Evolutionary conservation across 345 rosid genomes (phyloP), one percentile per base, ranked within the genome.

Genomic region (Triadica sebifera): DNA sequence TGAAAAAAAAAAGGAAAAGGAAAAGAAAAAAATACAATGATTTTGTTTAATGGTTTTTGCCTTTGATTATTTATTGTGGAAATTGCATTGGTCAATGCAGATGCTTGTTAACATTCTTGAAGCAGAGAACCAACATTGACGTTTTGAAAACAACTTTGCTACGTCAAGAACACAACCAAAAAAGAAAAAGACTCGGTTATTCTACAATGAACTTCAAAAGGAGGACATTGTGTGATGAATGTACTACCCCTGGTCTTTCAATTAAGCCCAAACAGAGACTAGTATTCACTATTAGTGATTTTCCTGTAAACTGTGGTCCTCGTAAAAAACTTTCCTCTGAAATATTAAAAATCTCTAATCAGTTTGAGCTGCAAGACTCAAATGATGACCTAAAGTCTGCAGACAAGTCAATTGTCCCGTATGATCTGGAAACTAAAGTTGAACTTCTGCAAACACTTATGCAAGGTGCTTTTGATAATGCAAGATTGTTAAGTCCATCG

Each of bases 271-370:
- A 17, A 45, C 46, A 29, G 24, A 20, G 38, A 49, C 19, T 2
- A 39, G 60, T 25, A 41, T 17, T 17, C 0, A 62, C 62, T 6
- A 13, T 38, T 63, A 51, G 70, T 3, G 62, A 73, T 63, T 63
- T 51, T 73, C 76, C 76, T 12, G 0, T 17, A 13, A 60, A 38
- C 22, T 51, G 76, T 38, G 50, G 62, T 15, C 38, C 62, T n/a
- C 15, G 43, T 29, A 29, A n/a, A n/a, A 49, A 45, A 60, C 0
- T 39, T 12, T 55, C 50, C 10, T 20, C 34, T 24, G 12, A 39
- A 20, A 39, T 15, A 16, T 16, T 7, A 0, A 63, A 57, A 4
- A 51, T 8, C 41, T 19, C 1, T 4, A 58, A 13, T 13, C 46
- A 6, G 12, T n/a, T 37, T 50, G 38, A 34, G 55, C 19, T 64